Percentiles rank a stretch among this genome's conserved stretches.
These are phyloP conservation scores for Rickenella mellea DNA, from an alignment of 768 basidiomycete species.

Conservation along the genomic window DNA sequence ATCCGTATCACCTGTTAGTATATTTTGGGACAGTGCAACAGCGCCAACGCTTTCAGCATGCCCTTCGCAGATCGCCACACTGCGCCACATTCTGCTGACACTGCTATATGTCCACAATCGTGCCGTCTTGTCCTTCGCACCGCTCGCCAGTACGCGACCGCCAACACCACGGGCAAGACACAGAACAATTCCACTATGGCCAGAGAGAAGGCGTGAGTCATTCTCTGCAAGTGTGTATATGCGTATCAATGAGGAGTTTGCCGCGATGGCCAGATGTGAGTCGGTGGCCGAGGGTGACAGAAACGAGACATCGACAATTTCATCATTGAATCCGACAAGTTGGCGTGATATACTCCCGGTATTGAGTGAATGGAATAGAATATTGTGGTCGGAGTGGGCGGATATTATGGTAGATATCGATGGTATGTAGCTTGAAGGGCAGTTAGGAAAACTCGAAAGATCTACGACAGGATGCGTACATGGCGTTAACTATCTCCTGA, in stretches of 20 bases:
- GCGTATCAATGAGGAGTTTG: slow-evolving; percentile 92
- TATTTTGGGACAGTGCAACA: slow-evolving; percentile 65
- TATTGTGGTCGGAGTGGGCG: slow-evolving; percentile 94
- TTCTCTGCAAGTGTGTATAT: slow-evolving; percentile 70
- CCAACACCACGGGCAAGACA: slow-evolving; percentile 62
- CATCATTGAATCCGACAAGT: slow-evolving; percentile 95
- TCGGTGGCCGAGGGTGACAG: slow-evolving; percentile 45
- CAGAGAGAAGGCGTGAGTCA: slow-evolving; percentile 79
- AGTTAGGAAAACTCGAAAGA: slow-evolving; percentile 4
- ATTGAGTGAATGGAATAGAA: slow-evolving; percentile 79
- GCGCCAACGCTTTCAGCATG: slow-evolving; percentile 93
- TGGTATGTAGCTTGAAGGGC: slow-evolving; percentile 52
- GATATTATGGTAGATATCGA: slow-evolving; percentile 60
- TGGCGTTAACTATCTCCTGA: slow-evolving; percentile 68
- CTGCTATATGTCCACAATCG: slow-evolving; percentile 61
- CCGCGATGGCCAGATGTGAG: slow-evolving; percentile 85
- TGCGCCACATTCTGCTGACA: slow-evolving; percentile 44
- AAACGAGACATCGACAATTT: slow-evolving; percentile 86
- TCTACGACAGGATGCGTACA: slow-evolving; percentile 47
- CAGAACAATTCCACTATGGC: slow-evolving; percentile 88
- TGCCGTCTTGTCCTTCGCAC: slow-evolving; percentile 86
- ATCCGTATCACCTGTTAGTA: slow-evolving; percentile 15
- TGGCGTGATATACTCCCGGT: slow-evolving; percentile 61
- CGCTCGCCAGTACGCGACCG: slow-evolving; percentile 74
- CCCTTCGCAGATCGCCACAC: slow-evolving; percentile 84